A percentile compares a stretch with the other conserved stretches of the same genome.
These are phyloP conservation scores for Tricladium varicosporioides DNA, from an alignment of 2,329 filamentous ascomycete genomes.

Conservation along the genomic window DNA sequence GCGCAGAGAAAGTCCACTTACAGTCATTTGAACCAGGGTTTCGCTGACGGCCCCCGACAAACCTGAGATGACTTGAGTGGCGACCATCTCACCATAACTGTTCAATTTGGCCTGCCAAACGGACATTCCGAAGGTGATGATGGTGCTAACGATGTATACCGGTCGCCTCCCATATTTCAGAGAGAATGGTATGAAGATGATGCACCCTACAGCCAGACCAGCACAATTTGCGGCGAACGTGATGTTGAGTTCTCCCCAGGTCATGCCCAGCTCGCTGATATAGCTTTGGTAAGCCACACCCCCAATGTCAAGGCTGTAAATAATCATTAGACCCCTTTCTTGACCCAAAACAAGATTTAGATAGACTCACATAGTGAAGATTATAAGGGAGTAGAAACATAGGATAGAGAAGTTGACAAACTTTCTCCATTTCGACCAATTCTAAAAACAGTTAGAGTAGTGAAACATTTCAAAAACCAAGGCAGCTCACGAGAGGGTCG, in stretches of 20 bases:
- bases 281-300: conserved; percentile 1
- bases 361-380: conserved; percentile 31
- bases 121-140: conserved; percentile 36
- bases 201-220: conserved; percentile 39
- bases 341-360: neutral
- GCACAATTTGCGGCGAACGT: conserved; percentile 44
- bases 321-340: neutral
- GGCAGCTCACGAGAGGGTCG: conserved; percentile 16
- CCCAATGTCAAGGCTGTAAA: conserved; percentile 6
- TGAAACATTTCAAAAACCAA: neutral
- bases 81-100: conserved; percentile 42
- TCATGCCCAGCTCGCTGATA: conserved; percentile 41
- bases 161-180: conserved; percentile 46
- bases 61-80: conserved; percentile 43
- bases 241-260: conserved; percentile 41
- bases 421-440: conserved; percentile 44
- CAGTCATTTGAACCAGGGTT: conserved; percentile 44
- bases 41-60: conserved; percentile 44
- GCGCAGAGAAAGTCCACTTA: neutral
- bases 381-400: conserved; percentile 41
- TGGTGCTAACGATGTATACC: conserved; percentile 43
- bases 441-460: conserved; percentile 18
- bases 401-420: conserved; percentile 41
- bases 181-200: conserved; percentile 45
- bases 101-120: conserved; percentile 44